Evolutionary conservation across 331 rosid genomes (phyloP).

Genomic region (Cydonia oblonga): DNA sequence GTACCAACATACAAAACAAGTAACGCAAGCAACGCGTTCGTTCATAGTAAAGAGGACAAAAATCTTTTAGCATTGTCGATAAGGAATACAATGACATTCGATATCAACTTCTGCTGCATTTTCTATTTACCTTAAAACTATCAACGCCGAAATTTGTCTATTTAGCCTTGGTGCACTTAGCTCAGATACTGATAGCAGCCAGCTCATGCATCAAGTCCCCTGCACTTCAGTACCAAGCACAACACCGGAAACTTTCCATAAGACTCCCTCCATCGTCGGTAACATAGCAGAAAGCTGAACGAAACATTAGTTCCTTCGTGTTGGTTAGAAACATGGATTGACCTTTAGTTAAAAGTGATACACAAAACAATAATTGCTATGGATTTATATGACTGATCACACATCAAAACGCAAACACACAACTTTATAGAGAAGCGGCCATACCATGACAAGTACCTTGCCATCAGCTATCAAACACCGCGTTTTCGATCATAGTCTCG

Average conservation of each 20-base stretch:
- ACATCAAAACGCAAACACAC: not conserved
- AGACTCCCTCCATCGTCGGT: not conserved
- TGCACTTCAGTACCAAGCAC: not conserved
- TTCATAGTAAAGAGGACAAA: too few relatives aligned
- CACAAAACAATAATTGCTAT: not conserved
- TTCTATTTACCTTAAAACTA: not conserved
- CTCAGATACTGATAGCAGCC: not conserved
- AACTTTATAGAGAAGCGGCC: not conserved
- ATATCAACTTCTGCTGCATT: not conserved
- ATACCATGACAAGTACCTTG: constrained; percentile 1
- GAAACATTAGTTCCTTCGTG: not conserved
- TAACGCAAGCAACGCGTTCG: not conserved
- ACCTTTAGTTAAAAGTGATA: not conserved
- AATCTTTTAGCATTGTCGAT: not conserved
- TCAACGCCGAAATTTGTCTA: not conserved
- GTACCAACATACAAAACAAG: too few relatives aligned
- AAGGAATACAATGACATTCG: not conserved
- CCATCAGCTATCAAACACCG: not conserved
- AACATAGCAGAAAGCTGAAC: not conserved
- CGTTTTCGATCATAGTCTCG: not conserved
- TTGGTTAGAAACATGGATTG: not conserved
- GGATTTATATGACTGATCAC: not conserved
- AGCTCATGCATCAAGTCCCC: not conserved
- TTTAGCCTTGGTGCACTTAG: not conserved
- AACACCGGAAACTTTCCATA: not conserved